phyloP scores from a whole-genome alignment of 1,284 basidiomycete species.

The Leccinum angustisporum region DNA sequence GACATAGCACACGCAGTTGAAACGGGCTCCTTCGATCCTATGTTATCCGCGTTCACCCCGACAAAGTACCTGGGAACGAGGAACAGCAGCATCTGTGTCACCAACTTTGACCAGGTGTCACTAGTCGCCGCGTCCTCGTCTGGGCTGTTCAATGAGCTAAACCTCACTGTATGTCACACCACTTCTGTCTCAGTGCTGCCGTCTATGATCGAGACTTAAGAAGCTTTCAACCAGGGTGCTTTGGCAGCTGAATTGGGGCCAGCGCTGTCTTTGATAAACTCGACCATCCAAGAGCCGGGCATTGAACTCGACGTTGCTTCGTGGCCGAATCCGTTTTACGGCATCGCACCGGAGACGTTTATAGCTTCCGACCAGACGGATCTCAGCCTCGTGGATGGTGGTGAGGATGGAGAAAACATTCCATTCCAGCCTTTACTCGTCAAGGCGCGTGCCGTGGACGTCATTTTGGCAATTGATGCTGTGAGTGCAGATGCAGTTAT shows the following conservation, averaged over 20 bases:
- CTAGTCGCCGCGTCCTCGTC: slow-evolving; percentile 45
- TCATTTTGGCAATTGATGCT: not conserved
- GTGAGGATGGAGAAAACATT: not conserved
- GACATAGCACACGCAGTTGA: slow-evolving; percentile 33
- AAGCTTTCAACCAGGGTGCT: slow-evolving; percentile 11
- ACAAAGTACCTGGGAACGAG: slow-evolving; percentile 44
- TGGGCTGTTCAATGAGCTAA: slow-evolving; percentile 39
- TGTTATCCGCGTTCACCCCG: slow-evolving; percentile 44
- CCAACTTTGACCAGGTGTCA: slow-evolving; percentile 48
- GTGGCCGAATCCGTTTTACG: not conserved
- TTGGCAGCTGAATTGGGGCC: slow-evolving; percentile 22
- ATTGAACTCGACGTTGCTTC: not conserved
- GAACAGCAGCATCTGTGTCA: slow-evolving; percentile 43
- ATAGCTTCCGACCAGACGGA: not conserved
- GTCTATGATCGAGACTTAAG: not conserved
- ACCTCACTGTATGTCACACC: slow-evolving; percentile 34
- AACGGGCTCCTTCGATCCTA: slow-evolving; percentile 47
- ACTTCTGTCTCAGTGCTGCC: slow-evolving; percentile 23
- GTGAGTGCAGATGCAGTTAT: not conserved
- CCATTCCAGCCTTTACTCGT: not conserved
- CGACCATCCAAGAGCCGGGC: slow-evolving; percentile 21
- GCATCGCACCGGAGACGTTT: not conserved
- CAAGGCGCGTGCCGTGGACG: not conserved
- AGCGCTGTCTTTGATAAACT: slow-evolving; percentile 27
- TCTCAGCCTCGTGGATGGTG: not conserved